Evolutionary conservation across 257 asterid genomes (phyloP), one percentile per base, ranked within the genome.

Genomic region (Schizonepeta tenuifolia): DNA sequence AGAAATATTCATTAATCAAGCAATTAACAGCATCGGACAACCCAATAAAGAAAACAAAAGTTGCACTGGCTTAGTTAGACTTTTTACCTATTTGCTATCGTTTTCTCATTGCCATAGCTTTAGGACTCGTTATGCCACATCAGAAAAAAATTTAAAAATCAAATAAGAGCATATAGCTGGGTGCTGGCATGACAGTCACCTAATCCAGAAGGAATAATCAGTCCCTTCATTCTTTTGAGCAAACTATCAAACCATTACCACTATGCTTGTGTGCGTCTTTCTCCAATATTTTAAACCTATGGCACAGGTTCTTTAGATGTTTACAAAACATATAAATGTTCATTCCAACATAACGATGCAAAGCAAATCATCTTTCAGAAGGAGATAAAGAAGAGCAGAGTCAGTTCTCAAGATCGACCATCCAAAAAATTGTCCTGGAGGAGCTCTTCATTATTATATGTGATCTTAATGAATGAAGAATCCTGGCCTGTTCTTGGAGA

Each of bases 371-470:
- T 38, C 46, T 49, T 50, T 67, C 22, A 22, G 46, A 51, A 47
- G 67, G 56, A 18, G 56, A 70, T 33, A 61, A 46, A 21, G 13
- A 14, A 57, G 50, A 65, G 38, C 64, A 74, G 62, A 54, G 63
- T 62, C 6, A 9, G 46, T 55, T 62, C 70, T 65, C 49, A 64
- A 18, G 56, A 57, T 65, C 56, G 69, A 73, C 75, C 60, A 51
- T 14, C 63, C 46, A 55, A 44, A 35, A n/a, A 47, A 35, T 21
- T 26, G 11, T 7, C 50, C 36, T 8, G 26, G 64, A 53, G 71
- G 46, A 61, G 65, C 72, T 36, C 65, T 49, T 60, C 24, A n/a
- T 18, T 41, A 9, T 7, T 57, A 10, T 13, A 46, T 46, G 18
- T 51, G 28, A 64, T n/a, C 50, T 53, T 26, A 46, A 1, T 15